Base-by-base conservation (phyloP, 140 eudicot species). In the Stevia rebaudiana region DNA sequence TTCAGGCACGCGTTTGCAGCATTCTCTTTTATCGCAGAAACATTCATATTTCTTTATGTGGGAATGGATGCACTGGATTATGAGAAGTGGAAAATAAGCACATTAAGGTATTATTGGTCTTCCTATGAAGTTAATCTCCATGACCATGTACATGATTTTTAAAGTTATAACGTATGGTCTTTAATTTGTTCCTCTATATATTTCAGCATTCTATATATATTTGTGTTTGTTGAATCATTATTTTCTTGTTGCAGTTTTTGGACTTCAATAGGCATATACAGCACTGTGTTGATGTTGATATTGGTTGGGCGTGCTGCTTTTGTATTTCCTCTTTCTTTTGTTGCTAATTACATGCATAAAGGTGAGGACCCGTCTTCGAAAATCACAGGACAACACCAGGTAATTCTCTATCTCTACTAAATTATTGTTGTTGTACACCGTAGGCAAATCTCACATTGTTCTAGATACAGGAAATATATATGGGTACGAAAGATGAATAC, bases 31-130 rank as follows among this genome's bases (percentile, higher is more conserved):
- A 88, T 92, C 53, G 95, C 99, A 16, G 99, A 92, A 79, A 83
- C 97, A 10, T 92, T 88, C 76, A 92, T 92, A 79, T 92, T 92
- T 56, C 74, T 92, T 11, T 92, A 92, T 59, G 99, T 92, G 69
- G 99, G 99, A 42, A 92, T 84, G 87, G 97, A 88, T 65, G 96
- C 90, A 49, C 65, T 92, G 74, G 99, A 92, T 43, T 81, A 85
- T 22, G 86, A 88, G 83, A 85, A 85, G 59, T 92, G 99, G 97
- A 92, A 63, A 76, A 73, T 81, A 80, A 88, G 84, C 87, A 80
- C 75, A 61, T 36, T 88, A 72, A 76, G 90, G 99, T 88, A 66
- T 53, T 39, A 11, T 7, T 40, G 13, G 23, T 43, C 43, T 11
- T 54, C 42, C 17, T 18, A 17, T 25, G 37, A 16, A 25, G 42